A percentile compares a stretch with the other conserved stretches of the same genome.
These are phyloP conservation scores for Aegilops speltoides DNA, from an alignment of 176 grass and related monocot genomes.

Conservation along the genomic window DNA sequence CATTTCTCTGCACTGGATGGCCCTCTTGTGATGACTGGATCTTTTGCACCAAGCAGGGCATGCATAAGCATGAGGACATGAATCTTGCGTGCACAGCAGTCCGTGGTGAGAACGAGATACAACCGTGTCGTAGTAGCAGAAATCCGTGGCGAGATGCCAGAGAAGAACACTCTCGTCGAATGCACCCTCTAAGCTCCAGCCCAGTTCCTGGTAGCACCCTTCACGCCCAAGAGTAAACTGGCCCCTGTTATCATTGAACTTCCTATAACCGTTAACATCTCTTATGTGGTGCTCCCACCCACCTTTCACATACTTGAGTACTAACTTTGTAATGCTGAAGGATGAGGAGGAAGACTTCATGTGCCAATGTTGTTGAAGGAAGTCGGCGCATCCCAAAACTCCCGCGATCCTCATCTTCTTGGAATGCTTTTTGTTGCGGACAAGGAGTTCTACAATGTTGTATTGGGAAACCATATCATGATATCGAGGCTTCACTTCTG, in stretches of 20 bases:
- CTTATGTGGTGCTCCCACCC: background rate
- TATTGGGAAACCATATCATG: background rate
- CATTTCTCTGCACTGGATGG: too few relatives aligned
- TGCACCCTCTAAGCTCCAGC: background rate
- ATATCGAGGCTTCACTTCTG: too few relatives aligned
- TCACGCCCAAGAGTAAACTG: background rate
- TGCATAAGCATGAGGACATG: background rate
- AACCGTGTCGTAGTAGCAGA: background rate
- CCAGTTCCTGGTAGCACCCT: background rate
- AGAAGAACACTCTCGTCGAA: background rate
- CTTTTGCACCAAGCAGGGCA: background rate
- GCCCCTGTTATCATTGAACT: background rate
- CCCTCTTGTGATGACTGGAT: too few relatives aligned
- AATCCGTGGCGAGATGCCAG: background rate
- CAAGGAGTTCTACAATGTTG: background rate
- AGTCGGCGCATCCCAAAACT: accelerated
- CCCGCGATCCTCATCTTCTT: background rate
- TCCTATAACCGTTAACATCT: background rate
- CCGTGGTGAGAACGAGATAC: background rate
- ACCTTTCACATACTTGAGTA: background rate
- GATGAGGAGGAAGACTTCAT: background rate
- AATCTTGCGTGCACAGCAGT: accelerated
- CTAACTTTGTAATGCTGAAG: background rate
- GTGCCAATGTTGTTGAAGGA: background rate
- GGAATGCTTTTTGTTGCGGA: too few relatives aligned